Evolutionary conservation across 2,329 filamentous ascomycete species (phyloP), one percentile per base, ranked within the genome.

Genomic region (Cryphonectria radicalis): DNA sequence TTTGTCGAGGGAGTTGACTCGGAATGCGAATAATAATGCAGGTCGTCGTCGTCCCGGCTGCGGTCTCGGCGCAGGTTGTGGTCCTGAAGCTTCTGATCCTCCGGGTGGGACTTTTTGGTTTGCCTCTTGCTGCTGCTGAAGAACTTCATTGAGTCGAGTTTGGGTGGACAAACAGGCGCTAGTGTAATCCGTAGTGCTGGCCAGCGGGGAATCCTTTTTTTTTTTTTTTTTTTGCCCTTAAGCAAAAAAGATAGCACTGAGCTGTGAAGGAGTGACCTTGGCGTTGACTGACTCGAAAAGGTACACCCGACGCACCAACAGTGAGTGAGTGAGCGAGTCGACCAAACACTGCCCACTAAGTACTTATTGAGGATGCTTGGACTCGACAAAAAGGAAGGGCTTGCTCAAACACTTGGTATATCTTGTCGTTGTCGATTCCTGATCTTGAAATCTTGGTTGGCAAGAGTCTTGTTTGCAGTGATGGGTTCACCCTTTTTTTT

Each of bases 111-210:
- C 57, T 75, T 82, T 82, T 76, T 81, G 80, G 77, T 80, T 78
- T 74, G 82, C 79, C 85, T 86, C 79, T 84, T 82, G 77, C 76
- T 79, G 79, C 84, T 82, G 77, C 76, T 80, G 79, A 87, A 87
- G 83, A 86, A 83, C 84, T 86, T 87, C 85, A 87, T 87, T 83
- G 78, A 76, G 70, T 74, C 68, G 66, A 68, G n/a, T 32, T 57
- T 17, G 42, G 25, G 35, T 42, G 53, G 55, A 40, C 53, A 65
- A 60, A 67, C 57, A 46, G 55, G 40, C 66, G 66, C 53, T 60
- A 67, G 43, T 67, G 22, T 32, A 37, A 42, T 67, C 37, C 14
- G 25, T 60, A 35, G 57, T 25, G 40, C 43, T 28, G 57, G 25
- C 42, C 25, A 43, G 63, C 43, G 63, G 63, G 63, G 28, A 22